These are phyloP conservation scores for Phyllostachys edulis DNA, from an alignment of 176 grass and related monocot species.

Conservation along the genomic window DNA sequence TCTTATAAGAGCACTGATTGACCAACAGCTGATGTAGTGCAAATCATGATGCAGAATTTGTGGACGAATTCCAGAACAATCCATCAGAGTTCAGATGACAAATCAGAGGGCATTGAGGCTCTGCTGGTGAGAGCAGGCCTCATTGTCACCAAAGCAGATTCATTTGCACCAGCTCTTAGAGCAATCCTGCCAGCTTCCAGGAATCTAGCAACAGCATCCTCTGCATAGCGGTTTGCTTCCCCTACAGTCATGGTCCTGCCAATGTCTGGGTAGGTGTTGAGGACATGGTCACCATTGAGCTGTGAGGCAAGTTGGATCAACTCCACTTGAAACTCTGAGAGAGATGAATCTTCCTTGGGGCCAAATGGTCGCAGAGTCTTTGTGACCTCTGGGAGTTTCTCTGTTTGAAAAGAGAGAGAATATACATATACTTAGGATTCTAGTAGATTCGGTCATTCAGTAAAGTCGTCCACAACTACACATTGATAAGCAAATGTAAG, in stretches of 20 bases:
- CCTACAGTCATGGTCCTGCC: conserved; percentile 83
- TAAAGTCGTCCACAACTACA: background rate
- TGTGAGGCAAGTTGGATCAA: conserved; percentile 97
- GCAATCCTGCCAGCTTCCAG: conserved; percentile 92
- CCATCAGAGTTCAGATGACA: conserved; percentile 56
- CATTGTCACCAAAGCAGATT: conserved; percentile 88
- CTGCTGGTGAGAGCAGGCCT: conserved; percentile 92
- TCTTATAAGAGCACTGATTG: background rate
- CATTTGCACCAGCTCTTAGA: conserved; percentile 84
- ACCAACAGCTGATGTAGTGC: background rate
- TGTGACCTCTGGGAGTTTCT: conserved; percentile 87
- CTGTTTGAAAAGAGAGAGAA: conserved; percentile 35
- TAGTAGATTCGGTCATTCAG: background rate
- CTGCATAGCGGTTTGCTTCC: conserved; percentile 82
- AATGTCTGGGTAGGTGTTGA: conserved; percentile 97
- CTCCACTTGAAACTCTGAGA: conserved; percentile 96
- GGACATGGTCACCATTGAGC: conserved; percentile 87
- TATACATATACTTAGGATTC: background rate
- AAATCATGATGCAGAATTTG: conserved; percentile 1
- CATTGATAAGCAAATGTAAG: background rate
- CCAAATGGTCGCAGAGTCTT: conserved; percentile 80
- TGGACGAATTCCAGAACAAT: background rate
- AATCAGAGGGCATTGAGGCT: conserved; percentile 42
- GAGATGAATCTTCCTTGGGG: conserved; percentile 70
- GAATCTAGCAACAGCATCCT: conserved; percentile 92